A percentile compares a stretch with the other conserved stretches of the same genome.
These are phyloP conservation scores for Agroathelia rolfsii DNA, from an alignment of 1,284 basidiomycete species.

Conservation along the genomic window DNA sequence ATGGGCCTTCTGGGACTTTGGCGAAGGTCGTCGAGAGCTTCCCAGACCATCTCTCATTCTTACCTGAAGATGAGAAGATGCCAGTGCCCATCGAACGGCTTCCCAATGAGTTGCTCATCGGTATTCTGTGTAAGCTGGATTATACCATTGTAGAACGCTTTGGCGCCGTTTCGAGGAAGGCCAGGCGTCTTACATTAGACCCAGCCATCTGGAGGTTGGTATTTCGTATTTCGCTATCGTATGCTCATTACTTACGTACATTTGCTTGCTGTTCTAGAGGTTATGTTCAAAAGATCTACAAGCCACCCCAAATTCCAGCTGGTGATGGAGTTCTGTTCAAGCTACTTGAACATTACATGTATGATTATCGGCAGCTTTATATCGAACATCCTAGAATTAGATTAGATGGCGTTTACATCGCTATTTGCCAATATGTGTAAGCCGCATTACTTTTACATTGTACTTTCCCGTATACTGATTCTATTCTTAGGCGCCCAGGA, in stretches of 20 bases:
- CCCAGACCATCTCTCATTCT: constrained; percentile 44
- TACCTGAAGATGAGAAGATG: constrained; percentile 56
- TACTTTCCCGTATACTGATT: constrained; percentile 3
- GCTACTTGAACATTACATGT: constrained; percentile 41
- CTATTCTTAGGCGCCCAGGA: constrained; percentile 52
- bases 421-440: constrained; percentile 80
- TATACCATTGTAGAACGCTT: constrained; percentile 68
- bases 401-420: constrained; percentile 82
- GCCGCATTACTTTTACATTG: constrained; percentile 15
- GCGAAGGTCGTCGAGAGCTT: constrained; percentile 39
- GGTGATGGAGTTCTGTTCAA: constrained; percentile 33
- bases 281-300: constrained; percentile 50
- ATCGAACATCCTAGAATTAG: constrained; percentile 78
- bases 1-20: constrained; percentile 29
- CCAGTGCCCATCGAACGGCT: constrained; percentile 46
- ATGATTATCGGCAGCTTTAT: constrained; percentile 65
- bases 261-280: constrained; percentile 25
- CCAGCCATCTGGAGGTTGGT: constrained; percentile 67
- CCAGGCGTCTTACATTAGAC: constrained; percentile 61
- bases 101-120: constrained; percentile 69
- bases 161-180: constrained; percentile 59
- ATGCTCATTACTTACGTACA: constrained; percentile 4
- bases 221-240: constrained; percentile 2
- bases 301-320: constrained; percentile 58
- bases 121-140: constrained; percentile 56